Evolutionary conservation across 2,329 filamentous ascomycete genomes (phyloP), one percentile per base, ranked within the genome.

Genomic region (Volutella citrinella): DNA sequence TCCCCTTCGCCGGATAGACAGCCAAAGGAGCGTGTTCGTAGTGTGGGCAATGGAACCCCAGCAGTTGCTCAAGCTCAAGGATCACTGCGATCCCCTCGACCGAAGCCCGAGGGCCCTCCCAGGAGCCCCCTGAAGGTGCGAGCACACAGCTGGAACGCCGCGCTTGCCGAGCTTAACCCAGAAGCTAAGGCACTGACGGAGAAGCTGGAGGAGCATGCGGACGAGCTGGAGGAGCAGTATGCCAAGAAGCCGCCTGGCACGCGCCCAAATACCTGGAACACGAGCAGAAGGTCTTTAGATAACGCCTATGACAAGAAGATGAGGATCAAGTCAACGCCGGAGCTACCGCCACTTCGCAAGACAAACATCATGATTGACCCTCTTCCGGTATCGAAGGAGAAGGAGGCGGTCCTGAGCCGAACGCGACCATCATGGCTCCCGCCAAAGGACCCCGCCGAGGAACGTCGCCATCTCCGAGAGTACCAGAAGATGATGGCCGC

Each of bases 401-500:
- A 93, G 58, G 85, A 91, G 53, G 86, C 86, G 4, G 85, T 90
- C 3, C 69, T 93, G 15, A 88, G 84, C 16, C 74, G 87, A 13
- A 93, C 87, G 3, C 74, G 87, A 22, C 87, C 87, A 1, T 89
- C 84, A 2, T 93, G 87, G 87, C 68, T 93, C 4, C 87, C 87
- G 1, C 87, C 87, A 2, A 93, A 93, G 63, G 82, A 93, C 46
- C 90, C 88, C 3, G 85, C 85, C 34, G 93, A 98, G 61, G 93
- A 98, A 65, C 86, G 79, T 57, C 83, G 82, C 48, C 93, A 98
- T 61, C 59, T 98, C 46, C 89, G 78, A 53, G 81, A 93, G 57
- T 93, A 90, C 56, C 82, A 90, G 62, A 80, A 75, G 59, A 90
- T 93, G 84, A 87, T 91, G 82, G 72, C 70, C 0, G 68, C 67